phyloP scores from a whole-genome alignment of 2,329 filamentous ascomycete genomes.

The Alternaria panax region DNA sequence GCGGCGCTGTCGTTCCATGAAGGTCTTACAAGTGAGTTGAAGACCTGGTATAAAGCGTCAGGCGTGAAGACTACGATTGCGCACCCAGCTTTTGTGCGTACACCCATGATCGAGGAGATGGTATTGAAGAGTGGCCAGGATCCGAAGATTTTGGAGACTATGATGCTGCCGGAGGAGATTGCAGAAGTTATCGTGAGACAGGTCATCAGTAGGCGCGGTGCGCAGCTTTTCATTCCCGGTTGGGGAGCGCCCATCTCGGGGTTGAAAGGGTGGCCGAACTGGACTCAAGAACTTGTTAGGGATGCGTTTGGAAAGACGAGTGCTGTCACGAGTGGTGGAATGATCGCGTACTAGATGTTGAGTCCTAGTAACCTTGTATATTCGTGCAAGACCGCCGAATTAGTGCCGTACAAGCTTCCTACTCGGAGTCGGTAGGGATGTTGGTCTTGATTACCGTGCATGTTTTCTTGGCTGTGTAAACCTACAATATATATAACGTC shows the following conservation, averaged over 20 bases:
- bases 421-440: not conserved
- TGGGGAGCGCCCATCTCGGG: slow-evolving; percentile 1
- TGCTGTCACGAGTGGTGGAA: slow-evolving; percentile 6
- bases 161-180: slow-evolving; percentile 44
- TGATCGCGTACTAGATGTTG: slow-evolving; percentile 3
- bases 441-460: not conserved
- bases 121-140: slow-evolving; percentile 39
- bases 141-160: slow-evolving; percentile 25
- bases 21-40: slow-evolving; percentile 42
- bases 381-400: not conserved
- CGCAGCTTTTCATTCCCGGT: slow-evolving; percentile 41
- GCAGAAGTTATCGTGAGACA: slow-evolving; percentile 49
- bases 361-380: not conserved
- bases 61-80: slow-evolving; percentile 28
- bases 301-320: slow-evolving; percentile 8
- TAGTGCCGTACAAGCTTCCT: not conserved
- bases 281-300: slow-evolving; percentile 7
- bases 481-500: not conserved
- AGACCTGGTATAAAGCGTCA: slow-evolving; percentile 41
- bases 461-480: not conserved
- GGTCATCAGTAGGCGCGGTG: slow-evolving; percentile 43
- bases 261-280: slow-evolving; percentile 6
- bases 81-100: slow-evolving; percentile 47
- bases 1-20: slow-evolving; percentile 28
- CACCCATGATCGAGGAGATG: slow-evolving; percentile 37